Evolutionary conservation across 148 eudicot genomes (phyloP).

Genomic region (Persicaria maculosa): DNA sequence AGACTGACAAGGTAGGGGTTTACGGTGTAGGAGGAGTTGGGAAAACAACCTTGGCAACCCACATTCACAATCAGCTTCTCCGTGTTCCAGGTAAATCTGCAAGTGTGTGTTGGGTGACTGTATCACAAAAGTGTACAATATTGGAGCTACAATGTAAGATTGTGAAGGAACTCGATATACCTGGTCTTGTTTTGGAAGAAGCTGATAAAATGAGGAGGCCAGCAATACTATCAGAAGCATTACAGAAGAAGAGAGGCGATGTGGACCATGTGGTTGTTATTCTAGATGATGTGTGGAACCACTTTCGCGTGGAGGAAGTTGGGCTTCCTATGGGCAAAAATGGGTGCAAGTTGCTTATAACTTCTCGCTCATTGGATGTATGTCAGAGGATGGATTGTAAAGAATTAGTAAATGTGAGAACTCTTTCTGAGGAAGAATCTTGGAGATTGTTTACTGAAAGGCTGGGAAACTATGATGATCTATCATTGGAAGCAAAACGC

Average conservation of each 20-base stretch:
- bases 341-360: conserved; percentile 22
- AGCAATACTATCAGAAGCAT: conserved; percentile 13
- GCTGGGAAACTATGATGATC: conserved; percentile 13
- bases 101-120: conserved; percentile 20
- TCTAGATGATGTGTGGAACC: conserved; percentile 28
- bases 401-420: conserved; percentile 11
- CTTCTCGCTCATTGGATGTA: conserved; percentile 25
- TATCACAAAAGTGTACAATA: conserved; percentile 17
- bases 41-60: conserved; percentile 24
- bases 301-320: conserved; percentile 13
- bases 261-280: conserved; percentile 12
- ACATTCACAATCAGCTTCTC: conserved; percentile 21
- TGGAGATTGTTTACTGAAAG: conserved; percentile 22
- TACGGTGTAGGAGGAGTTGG: conserved; percentile 11
- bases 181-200: conserved; percentile 6
- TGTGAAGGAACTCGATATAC: conserved; percentile 14
- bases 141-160: conserved; percentile 19
- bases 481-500: background rate
- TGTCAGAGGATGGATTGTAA: conserved; percentile 18
- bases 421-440: conserved; percentile 23
- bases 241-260: conserved; percentile 16
- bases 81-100: background rate
- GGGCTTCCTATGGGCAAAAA: conserved; percentile 20
- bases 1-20: conserved; percentile 8
- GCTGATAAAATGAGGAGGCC: conserved; percentile 17